A percentile compares a stretch with the other conserved stretches of the same genome.
Evolutionary conservation across 2,329 filamentous ascomycete genomes (phyloP).

Genomic region (Epichloe typhina): DNA sequence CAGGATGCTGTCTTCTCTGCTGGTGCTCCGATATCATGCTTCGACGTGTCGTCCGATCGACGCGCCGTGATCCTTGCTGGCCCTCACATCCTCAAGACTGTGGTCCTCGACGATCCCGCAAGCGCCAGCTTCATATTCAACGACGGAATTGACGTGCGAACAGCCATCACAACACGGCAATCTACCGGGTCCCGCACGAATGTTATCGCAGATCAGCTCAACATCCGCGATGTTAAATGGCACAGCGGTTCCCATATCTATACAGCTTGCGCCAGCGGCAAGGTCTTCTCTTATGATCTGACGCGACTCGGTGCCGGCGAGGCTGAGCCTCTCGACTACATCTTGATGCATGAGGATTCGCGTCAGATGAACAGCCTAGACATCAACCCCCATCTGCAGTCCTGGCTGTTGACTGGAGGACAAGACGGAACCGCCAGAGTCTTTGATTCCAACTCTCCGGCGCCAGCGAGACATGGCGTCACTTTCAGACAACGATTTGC

Average conservation of each 20-base stretch:
- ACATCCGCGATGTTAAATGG: constrained; percentile 51
- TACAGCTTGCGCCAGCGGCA: constrained; percentile 50
- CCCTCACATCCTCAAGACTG: constrained; percentile 45
- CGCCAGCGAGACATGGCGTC: constrained; percentile 33
- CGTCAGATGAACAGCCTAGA: constrained; percentile 51
- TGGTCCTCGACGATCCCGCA: constrained; percentile 36
- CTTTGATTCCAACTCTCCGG: constrained; percentile 41
- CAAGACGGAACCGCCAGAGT: constrained; percentile 51
- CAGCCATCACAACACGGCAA: constrained; percentile 38
- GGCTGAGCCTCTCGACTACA: constrained; percentile 36
- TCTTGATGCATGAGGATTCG: constrained; percentile 47
- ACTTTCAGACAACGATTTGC: constrained; percentile 36
- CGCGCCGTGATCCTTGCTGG: constrained; percentile 44
- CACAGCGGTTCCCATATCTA: constrained; percentile 41
- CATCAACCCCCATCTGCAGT: constrained; percentile 45
- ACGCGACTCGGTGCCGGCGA: constrained; percentile 32
- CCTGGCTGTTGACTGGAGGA: constrained; percentile 47
- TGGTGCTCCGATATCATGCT: constrained; percentile 39
- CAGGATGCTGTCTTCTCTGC: constrained; percentile 42
- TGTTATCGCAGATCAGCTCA: constrained; percentile 41
- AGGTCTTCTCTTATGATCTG: constrained; percentile 52
- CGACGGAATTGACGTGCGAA: constrained; percentile 45
- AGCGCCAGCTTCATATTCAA: constrained; percentile 29
- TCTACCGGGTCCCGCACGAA: constrained; percentile 27
- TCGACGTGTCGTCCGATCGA: constrained; percentile 46